Base-by-base conservation (phyloP, 129 eudicot genomes). In the Flaveria brownii region DNA sequence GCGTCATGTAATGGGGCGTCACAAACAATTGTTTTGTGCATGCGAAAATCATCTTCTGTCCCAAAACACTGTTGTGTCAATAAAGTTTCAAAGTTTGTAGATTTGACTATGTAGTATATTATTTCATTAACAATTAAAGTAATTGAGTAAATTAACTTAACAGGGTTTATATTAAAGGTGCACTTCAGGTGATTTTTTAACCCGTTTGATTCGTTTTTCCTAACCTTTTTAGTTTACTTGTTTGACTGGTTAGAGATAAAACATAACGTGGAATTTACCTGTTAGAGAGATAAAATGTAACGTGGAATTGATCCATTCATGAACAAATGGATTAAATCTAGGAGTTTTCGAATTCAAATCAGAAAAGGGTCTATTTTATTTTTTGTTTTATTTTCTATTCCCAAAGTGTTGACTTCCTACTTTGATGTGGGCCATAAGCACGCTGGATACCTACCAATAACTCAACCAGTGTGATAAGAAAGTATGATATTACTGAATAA, bases 1-100 rank as follows among this genome's bases (percentile, higher is more conserved):
- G 66, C 52, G 76, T 33, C 28, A 42, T 47, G 65, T 72, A 51
- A 51, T 63, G 9, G 63, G 64, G n/a, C 28, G 20, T 26, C 17
- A 50, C 46, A 71, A 2, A 12, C 6, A 8, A 36, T 18, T 4
- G 6, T 20, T 20, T 43, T 11, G 72, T 18, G 51, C 15, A 22
- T 43, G 65, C 36, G 33, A 55, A 54, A 50, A 6, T n/a, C 62
- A 9, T 56, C 41, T 22, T 56, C 14, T 61, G 4, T 61, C 68
- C 68, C 4, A 15, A 3, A 20, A 55, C 18, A 54, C 20, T 36
- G 16, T 56, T 59, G 65, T 59, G 36, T 60, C 49, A 10, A 10
- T 25, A 45, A 45, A 45, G 12, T 45, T 45, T 45, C 49, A 18
- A 18, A 55, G 0, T 9, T 18, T 52, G 7, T 55, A 18, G 62